A percentile compares a stretch with the other conserved stretches of the same genome.
These are phyloP conservation scores for Zizania palustris DNA, from an alignment of 202 grass and related monocot genomes.

Conservation along the genomic window DNA sequence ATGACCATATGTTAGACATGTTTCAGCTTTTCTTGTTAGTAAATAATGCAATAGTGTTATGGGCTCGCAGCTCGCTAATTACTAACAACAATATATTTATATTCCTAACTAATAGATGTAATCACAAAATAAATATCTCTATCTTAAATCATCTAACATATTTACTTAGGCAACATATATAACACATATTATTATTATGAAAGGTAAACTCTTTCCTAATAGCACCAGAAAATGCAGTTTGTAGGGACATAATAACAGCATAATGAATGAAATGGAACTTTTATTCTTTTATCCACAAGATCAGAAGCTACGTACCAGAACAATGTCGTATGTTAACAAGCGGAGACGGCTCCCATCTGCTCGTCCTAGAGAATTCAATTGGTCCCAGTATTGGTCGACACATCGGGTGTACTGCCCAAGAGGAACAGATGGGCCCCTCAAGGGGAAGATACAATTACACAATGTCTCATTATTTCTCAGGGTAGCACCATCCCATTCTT, in stretches of 20 bases:
- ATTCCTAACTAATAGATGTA: too few relatives aligned
- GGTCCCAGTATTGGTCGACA: slow-evolving; percentile 97
- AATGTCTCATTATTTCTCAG: slow-evolving; percentile 95
- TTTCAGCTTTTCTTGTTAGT: slow-evolving; percentile 16
- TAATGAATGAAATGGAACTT: slow-evolving; percentile 14
- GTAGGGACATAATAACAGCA: neutral
- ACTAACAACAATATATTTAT: too few relatives aligned
- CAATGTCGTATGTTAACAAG: slow-evolving; percentile 91
- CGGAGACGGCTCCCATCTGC: slow-evolving; percentile 85
- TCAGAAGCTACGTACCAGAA: slow-evolving; percentile 67
- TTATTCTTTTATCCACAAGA: neutral
- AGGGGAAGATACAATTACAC: slow-evolving; percentile 96
- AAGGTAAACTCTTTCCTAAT: too few relatives aligned
- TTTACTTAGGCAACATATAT: too few relatives aligned
- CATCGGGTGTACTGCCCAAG: slow-evolving; percentile 74
- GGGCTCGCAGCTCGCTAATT: too few relatives aligned
- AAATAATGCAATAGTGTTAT: slow-evolving; percentile 29
- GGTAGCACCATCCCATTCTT: slow-evolving; percentile 97
- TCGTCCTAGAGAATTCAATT: slow-evolving; percentile 82
- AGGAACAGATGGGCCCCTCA: slow-evolving; percentile 82
- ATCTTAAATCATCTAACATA: too few relatives aligned
- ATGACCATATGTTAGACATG: slow-evolving; percentile 9
- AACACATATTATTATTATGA: too few relatives aligned
- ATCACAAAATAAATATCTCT: too few relatives aligned
- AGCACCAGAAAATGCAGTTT: slow-evolving; percentile 23